Conservation (phyloP, 257 asterid genomes). For the Penstemon barbatus region DNA sequence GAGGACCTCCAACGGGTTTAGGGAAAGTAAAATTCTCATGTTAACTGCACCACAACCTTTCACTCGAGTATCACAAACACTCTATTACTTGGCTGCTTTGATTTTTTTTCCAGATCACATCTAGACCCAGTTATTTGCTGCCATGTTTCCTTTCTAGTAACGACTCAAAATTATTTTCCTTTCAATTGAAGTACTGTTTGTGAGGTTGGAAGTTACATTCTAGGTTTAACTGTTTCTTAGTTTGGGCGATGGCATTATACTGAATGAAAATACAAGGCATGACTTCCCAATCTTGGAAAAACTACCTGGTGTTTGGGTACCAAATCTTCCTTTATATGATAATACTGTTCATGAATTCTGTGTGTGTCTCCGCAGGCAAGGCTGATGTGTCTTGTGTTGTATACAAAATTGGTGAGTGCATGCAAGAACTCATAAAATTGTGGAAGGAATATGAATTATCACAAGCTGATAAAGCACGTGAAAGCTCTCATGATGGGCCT, state of each 20-base stretch:
- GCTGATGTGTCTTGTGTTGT: constrained; percentile 61
- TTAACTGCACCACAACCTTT: constrained; percentile 17
- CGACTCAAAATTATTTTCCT: background rate
- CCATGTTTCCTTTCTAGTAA: background rate
- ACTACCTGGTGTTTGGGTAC: background rate
- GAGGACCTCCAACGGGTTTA: background rate
- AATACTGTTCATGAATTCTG: constrained; percentile 23
- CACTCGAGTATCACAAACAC: background rate
- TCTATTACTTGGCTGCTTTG: background rate
- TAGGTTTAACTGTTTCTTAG: background rate
- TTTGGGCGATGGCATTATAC: background rate
- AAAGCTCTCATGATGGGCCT: constrained; percentile 70
- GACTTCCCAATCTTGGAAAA: constrained; percentile 20
- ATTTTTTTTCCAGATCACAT: background rate
- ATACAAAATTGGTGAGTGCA: constrained; percentile 87
- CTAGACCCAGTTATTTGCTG: too few relatives aligned
- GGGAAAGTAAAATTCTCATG: background rate
- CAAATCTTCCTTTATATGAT: constrained; percentile 12
- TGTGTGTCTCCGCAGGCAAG: constrained; percentile 54
- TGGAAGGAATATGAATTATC: constrained; percentile 75
- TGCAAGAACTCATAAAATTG: constrained; percentile 76
- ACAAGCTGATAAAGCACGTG: constrained; percentile 60
- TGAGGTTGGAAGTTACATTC: background rate
- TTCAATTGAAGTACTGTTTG: background rate
- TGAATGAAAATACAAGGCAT: constrained; percentile 13